These are phyloP conservation scores for Cyclocybe aegerita DNA, from an alignment of 768 basidiomycete genomes.

Conservation along the genomic window DNA sequence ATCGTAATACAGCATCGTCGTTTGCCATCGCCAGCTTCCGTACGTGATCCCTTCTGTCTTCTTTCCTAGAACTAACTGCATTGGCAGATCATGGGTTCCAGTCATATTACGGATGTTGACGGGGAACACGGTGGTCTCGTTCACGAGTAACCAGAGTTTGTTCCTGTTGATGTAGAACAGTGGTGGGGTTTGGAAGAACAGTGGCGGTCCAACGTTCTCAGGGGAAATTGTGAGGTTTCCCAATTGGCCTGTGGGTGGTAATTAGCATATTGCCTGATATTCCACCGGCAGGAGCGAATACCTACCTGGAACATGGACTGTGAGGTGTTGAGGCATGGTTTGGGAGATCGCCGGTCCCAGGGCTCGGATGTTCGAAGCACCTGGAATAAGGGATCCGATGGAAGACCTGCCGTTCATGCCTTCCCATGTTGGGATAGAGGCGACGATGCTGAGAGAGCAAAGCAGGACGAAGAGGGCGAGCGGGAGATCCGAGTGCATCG, in stretches of 20 bases:
- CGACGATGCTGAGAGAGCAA: constrained; percentile 21
- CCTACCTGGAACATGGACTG: constrained; percentile 31
- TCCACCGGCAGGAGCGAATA: not conserved
- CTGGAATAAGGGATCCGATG: constrained; percentile 41
- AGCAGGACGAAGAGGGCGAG: constrained; percentile 21
- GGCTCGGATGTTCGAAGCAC: constrained; percentile 39
- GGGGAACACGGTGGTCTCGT: constrained; percentile 54
- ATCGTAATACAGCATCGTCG: constrained; percentile 54
- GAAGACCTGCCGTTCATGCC: constrained; percentile 33
- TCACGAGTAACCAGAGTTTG: constrained; percentile 53
- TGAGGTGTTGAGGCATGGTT: constrained; percentile 27
- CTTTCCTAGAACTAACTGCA: constrained; percentile 46
- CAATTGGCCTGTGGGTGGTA: constrained; percentile 34
- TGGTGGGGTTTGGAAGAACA: constrained; percentile 22
- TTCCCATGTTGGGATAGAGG: constrained; percentile 43
- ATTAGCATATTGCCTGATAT: not conserved
- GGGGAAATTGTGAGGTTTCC: constrained; percentile 48
- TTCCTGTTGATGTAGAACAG: constrained; percentile 54
- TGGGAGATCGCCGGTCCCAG: constrained; percentile 24
- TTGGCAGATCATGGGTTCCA: constrained; percentile 36
- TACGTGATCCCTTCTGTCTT: constrained; percentile 37
- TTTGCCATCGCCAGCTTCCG: constrained; percentile 55
- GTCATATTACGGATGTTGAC: constrained; percentile 58
- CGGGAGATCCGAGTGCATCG: constrained; percentile 10
- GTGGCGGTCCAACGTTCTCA: no score